Base-by-base conservation (phyloP, 208 protist species). In the Endotrypanum monterogeii region DNA sequence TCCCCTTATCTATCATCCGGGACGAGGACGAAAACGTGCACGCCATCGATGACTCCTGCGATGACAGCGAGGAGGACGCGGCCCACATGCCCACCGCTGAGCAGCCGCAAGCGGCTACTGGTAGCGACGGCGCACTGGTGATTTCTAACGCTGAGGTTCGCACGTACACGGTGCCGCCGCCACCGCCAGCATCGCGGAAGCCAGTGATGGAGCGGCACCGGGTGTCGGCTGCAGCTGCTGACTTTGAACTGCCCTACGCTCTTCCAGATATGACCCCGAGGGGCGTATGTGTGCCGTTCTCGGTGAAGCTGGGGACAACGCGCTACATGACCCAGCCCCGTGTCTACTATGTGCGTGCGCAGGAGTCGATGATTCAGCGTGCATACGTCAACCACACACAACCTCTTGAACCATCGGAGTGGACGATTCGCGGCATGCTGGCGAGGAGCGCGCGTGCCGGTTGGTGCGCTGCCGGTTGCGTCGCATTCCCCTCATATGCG, bases 381-480 rank as follows among this genome's bases (percentile, higher is more conserved):
- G 39, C 70, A 30, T 83, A 83, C 63, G 70, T 79, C 30, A 39
- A 63, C 62, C 44, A 72, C 30, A 8, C 50, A 20, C 46, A 25
- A 14, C 35, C 18, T 56, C 71, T 74, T 70, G 28, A 61, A 32
- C 61, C 46, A 28, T 76, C 57, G 62, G 71, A 65, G 62, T 71
- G 56, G 48, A 67, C 82, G n/a, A 82, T 72, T 54, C 37, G 84
- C 30, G 82, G 84, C 41, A 76, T 71, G 68, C 78, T 94, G 46
- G 80, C 81, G 54, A 81, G 92, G 28, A 93, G 89, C 73, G 89
- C 90, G 69, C 86, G 92, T 3, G 85, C 79, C 57, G 85, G 81
- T 14, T 96, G 89, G 89, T 32, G 67, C 70, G 48, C 67, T 20
- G 63, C 66, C 37, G 88, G 87, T 20, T 58, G 44, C 67, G 12